Evolutionary conservation across 106 monocot genomes (phyloP), one percentile per base, ranked within the genome.

Genomic region (Narthecium ossifragum): DNA sequence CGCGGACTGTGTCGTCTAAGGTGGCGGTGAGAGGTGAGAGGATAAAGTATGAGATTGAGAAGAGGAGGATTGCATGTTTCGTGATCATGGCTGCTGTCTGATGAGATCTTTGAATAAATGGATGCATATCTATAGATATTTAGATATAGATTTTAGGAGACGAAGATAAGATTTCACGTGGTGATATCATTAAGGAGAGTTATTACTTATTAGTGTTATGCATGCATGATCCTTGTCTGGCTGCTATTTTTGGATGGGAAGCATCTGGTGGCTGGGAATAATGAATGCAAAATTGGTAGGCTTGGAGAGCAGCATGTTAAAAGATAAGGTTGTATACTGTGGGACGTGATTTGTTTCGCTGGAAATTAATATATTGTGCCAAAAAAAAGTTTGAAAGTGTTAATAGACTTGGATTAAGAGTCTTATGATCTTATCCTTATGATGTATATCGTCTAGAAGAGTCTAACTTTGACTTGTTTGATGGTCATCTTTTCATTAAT

Each of bases 1-100:
- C 84, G 17, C 34, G 46, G 47, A 79, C 79, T 14, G 62, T 29
- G 0, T 50, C 45, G 2, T 22, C 18, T 13, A 34, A 22, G 0
- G 59, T 13, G 14, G 52, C 37, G 13, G 34, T 21, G 17, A 29
- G 51, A 64, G 46, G 51, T 2, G 37, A 53, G 36, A 53, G 53
- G 24, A 12, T 17, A 45, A 11, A 47, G 29, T n/a, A n/a, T n/a
- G n/a, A n/a, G n/a, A n/a, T n/a, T n/a, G n/a, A n/a, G 26, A 51
- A 38, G 64, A 41, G 7, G 69, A 50, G 22, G 26, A 64, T 43
- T 13, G 11, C 14, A 18, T 0, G 43, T 43, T 43, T 43, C 43
- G 18, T 43, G 43, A 43, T 13, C 14, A 43, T 4, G 43, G 43
- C 18, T 17, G 0, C 17, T 17, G 14, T 43, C 1, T 43, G 6